phyloP scores from a whole-genome alignment of 352 stramenopile genomes.

The Phytopythium oedochilum region DNA sequence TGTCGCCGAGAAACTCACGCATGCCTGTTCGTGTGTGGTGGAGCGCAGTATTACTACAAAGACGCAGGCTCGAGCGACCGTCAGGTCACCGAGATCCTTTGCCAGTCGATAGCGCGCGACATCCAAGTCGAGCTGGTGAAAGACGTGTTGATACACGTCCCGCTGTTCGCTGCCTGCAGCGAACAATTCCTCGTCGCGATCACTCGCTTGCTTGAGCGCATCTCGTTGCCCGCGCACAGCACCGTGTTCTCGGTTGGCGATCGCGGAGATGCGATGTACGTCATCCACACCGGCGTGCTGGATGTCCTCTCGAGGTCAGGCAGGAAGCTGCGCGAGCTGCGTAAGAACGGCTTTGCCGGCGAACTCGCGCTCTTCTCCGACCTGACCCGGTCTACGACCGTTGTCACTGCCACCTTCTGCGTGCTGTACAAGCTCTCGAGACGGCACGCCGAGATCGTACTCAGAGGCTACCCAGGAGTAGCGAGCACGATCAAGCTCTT shows the following conservation, averaged over 20 bases:
- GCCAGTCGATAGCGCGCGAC: constrained; percentile 45
- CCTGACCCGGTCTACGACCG: constrained; percentile 31
- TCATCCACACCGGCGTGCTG: constrained; percentile 39
- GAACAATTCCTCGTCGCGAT: constrained; percentile 35
- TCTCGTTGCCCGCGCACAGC: constrained; percentile 33
- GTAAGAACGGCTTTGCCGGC: constrained; percentile 41
- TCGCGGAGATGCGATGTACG: constrained; percentile 46
- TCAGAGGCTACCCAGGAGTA: constrained; percentile 30
- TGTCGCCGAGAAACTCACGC: too few species aligned
- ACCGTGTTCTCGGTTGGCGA: constrained; percentile 32
- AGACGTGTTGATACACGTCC: constrained; percentile 26
- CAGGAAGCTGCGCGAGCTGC: constrained; percentile 37
- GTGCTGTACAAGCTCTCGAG: constrained; percentile 35
- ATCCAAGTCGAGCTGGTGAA: constrained; percentile 45
- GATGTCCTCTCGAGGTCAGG: constrained; percentile 27
- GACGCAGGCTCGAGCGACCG: constrained; percentile 44
- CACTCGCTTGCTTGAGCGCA: constrained; percentile 36
- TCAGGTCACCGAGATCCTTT: constrained; percentile 32
- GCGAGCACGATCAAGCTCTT: constrained; percentile 17
- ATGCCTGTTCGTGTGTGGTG: too few species aligned
- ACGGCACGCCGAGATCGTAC: constrained; percentile 29
- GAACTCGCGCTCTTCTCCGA: constrained; percentile 50
- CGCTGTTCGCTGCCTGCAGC: constrained; percentile 37
- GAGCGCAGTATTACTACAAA: constrained; percentile 28
- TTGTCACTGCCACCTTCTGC: constrained; percentile 31